phyloP scores from a whole-genome alignment of 352 stramenopile species.

The Globisporangium recalcitrans region DNA sequence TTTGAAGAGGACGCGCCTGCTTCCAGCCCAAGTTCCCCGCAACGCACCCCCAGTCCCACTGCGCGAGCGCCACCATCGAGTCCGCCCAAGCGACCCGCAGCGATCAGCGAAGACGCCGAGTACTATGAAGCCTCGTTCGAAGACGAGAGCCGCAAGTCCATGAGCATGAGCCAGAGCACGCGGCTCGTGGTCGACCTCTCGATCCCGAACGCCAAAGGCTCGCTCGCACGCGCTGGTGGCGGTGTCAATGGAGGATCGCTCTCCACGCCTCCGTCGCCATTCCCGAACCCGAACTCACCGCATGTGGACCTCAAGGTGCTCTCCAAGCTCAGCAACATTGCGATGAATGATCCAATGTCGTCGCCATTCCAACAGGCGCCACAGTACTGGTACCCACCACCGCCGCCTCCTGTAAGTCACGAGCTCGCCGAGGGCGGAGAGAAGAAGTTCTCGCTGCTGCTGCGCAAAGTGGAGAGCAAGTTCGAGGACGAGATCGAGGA shows the following conservation, averaged over 20 bases:
- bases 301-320: constrained; percentile 43
- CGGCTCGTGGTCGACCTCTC: constrained; percentile 59
- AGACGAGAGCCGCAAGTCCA: constrained; percentile 51
- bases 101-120: constrained; percentile 31
- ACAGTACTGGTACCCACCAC: constrained; percentile 9
- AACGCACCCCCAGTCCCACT: not conserved
- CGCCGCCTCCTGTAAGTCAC: not conserved
- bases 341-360: not conserved
- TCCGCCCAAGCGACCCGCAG: constrained; percentile 5
- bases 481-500: constrained; percentile 74
- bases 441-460: constrained; percentile 59
- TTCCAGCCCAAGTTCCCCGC: not conserved
- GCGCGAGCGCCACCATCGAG: not conserved
- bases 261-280: constrained; percentile 4
- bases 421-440: constrained; percentile 28
- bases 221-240: constrained; percentile 19
- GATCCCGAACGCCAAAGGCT: constrained; percentile 38
- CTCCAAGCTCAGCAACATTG: constrained; percentile 24
- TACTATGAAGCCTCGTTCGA: constrained; percentile 71
- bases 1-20: constrained; percentile 44
- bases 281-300: constrained; percentile 26
- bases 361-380: not conserved
- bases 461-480: constrained; percentile 75
- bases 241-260: not conserved
- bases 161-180: constrained; percentile 30